Evolutionary conservation across 192 early-diverging fungal genomes (phyloP).

Genomic region (Gigaspora rosea): DNA sequence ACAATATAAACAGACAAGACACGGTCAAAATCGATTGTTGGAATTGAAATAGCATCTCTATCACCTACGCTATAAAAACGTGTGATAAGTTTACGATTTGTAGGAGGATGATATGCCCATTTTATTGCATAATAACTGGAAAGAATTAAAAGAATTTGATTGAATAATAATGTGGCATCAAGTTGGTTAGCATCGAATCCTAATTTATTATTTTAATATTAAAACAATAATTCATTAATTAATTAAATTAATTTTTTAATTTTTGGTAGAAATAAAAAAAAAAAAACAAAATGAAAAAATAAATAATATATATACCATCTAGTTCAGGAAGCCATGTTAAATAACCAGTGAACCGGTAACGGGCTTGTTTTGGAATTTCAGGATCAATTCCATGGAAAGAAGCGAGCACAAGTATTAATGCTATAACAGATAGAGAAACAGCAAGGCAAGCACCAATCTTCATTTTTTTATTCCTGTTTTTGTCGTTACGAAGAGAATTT

Average conservation of each 20-base stretch:
- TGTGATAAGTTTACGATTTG: not conserved
- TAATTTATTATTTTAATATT: not conserved
- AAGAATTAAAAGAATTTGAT: not conserved
- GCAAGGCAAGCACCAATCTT: not conserved
- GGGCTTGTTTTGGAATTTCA: not conserved
- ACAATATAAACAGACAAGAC: not conserved
- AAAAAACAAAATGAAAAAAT: not conserved
- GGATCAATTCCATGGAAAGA: too few relatives aligned
- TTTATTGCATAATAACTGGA: not conserved
- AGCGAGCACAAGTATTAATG: not conserved
- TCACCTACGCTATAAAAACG: not conserved
- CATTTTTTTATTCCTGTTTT: not conserved
- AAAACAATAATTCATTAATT: not conserved
- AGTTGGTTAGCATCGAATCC: not conserved
- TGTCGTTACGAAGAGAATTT: too few relatives aligned
- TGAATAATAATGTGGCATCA: not conserved
- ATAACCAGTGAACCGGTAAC: slow-evolving; percentile 5
- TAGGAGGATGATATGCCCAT: not conserved
- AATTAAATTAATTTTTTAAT: too few relatives aligned
- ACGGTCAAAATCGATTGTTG: slow-evolving; percentile 6
- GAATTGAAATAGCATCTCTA: not conserved
- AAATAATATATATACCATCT: not conserved
- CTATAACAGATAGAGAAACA: not conserved
- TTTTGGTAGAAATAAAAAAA: not conserved
- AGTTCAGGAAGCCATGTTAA: not conserved